Conservation (phyloP, 192 early-diverging fungal species). For the Phycomyces blakesleeanus region DNA sequence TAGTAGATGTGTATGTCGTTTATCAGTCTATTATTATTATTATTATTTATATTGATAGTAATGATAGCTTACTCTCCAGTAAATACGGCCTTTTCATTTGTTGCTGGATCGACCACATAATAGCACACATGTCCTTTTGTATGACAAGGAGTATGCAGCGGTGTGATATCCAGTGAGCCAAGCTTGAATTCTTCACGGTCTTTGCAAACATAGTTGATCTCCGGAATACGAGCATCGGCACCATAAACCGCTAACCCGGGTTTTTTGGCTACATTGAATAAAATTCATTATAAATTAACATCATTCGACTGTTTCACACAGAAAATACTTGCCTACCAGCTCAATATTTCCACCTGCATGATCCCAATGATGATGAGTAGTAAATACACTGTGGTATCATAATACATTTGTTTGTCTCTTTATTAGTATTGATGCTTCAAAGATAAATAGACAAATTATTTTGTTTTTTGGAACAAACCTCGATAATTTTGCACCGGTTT, state of each 20-base stretch:
- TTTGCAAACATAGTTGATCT: conserved; percentile 65
- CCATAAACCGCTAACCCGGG: conserved; percentile 76
- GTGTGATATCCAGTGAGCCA: conserved; percentile 67
- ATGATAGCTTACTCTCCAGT: conserved; percentile 57
- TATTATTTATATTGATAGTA: too few relatives aligned
- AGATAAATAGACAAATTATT: too few relatives aligned
- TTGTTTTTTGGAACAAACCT: too few relatives aligned
- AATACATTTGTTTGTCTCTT: too few relatives aligned
- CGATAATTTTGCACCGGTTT: conserved; percentile 48
- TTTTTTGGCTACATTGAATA: conserved; percentile 24
- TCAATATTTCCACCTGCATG: conserved; percentile 79
- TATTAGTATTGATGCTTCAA: too few relatives aligned
- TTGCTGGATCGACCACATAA: conserved; percentile 63
- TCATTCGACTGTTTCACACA: background rate
- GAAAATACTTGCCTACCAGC: conserved; percentile 37
- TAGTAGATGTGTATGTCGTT: background rate
- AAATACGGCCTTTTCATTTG: conserved; percentile 71
- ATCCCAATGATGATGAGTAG: conserved; percentile 90
- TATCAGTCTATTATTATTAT: too few relatives aligned
- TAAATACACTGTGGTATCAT: conserved; percentile 48
- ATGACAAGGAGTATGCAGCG: conserved; percentile 81
- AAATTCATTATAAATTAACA: background rate
- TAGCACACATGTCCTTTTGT: conserved; percentile 85
- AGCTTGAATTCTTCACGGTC: conserved; percentile 74
- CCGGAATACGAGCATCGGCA: conserved; percentile 81